Conservation (phyloP, 805 yeast species). For the Yarrowia sp. region DNA sequence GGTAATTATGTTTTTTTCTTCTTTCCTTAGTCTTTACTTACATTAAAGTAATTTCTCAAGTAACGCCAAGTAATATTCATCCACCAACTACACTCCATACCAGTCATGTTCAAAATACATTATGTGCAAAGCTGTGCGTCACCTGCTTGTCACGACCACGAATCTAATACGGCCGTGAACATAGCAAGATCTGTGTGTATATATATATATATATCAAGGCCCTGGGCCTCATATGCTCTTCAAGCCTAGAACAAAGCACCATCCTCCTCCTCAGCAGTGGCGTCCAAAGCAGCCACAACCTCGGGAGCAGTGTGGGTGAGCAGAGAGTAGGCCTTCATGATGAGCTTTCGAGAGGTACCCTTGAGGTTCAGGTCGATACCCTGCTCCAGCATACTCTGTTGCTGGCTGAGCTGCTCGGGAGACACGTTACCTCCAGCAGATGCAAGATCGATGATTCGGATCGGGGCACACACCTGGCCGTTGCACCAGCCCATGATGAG, state of each 20-base stretch:
- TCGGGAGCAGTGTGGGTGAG: conserved; percentile 59
- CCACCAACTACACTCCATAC: too few relatives aligned
- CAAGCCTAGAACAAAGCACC: conserved; percentile 7
- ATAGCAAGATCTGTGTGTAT: neutral
- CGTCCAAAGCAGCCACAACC: conserved; percentile 53
- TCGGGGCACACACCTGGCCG: conserved; percentile 67
- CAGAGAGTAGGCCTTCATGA: conserved; percentile 55
- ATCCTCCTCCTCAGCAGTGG: conserved; percentile 22
- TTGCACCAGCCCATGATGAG: conserved; percentile 67
- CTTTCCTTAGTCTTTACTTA: too few relatives aligned
- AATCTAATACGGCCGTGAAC: neutral
- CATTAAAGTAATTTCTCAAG: too few relatives aligned
- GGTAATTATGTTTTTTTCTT: too few relatives aligned
- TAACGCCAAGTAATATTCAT: too few relatives aligned
- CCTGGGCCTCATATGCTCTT: too few relatives aligned
- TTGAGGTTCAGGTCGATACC: conserved; percentile 28
- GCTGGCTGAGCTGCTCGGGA: conserved; percentile 28
- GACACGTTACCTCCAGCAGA: conserved; percentile 48
- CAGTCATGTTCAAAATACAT: neutral
- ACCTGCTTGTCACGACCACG: neutral
- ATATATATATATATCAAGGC: neutral
- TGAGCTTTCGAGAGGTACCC: conserved; percentile 29
- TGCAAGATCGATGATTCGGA: conserved; percentile 63
- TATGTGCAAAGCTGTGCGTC: neutral
- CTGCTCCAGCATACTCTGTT: conserved; percentile 34